Evolutionary conservation across 768 basidiomycete species (phyloP), one percentile per base, ranked within the genome.

Genomic region (Mycena pura): DNA sequence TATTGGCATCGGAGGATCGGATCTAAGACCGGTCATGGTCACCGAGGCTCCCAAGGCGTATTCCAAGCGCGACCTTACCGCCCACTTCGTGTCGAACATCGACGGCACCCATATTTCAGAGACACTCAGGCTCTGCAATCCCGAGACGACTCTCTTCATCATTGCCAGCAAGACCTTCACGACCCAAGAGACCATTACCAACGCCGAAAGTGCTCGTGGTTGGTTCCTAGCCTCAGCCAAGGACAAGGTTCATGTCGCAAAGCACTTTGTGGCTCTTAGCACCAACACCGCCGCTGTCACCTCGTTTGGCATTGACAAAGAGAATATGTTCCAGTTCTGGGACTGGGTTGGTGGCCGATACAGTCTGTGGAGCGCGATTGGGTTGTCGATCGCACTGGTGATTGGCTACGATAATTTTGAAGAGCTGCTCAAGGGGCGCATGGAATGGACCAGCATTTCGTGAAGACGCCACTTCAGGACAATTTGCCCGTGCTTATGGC

Each of bases 281-380:
- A 99, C 97, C 57, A 99, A 99, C 77, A 94, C 94, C 50, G 85
- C 89, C 72, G 94, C 92, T 11, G 97, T 99, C 56, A 92, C 93
- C 17, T 87, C 83, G 3, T 99, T 99, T 71, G 97, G 97, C 39
- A 99, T 99, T 71, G 82, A 90, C 44, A 75, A 88, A 61, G 84
- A 84, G 67, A 98, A 98, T 80, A 99, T 99, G 96, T 99, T 99
- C 87, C 89, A 91, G 73, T 99, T 99, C 87, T 99, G 96, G 96
- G 97, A 99, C 77, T 99, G 97, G 97, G 97, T 99, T 64, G 97
- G 97, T 63, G 97, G 97, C 25, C 87, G 96, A 64, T 99, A 99
- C 85, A 95, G 92, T 69, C 83, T 99, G 65, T 99, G 97, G 96
- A 95, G 93, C 63, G 96, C 97, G 28, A 98, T 99, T 68, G 97